A percentile compares a stretch with the other conserved stretches of the same genome.
Evolutionary conservation across 306 rosid species (phyloP).

Genomic region (Rosa persica): DNA sequence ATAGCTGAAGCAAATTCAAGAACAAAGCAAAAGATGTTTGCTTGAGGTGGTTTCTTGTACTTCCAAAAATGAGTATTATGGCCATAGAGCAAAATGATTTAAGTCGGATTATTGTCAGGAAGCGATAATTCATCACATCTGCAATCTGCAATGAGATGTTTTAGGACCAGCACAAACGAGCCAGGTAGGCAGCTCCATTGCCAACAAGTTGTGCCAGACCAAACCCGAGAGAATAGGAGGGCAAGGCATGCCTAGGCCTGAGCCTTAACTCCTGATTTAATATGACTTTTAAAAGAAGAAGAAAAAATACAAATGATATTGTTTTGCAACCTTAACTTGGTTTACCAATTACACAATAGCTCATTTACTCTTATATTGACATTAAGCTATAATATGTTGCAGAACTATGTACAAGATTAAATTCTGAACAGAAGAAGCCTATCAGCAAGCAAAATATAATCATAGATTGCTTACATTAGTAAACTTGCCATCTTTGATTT

Average conservation of each 20-base stretch:
- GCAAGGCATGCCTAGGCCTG: background rate
- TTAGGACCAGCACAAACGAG: background rate
- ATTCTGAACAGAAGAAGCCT: background rate
- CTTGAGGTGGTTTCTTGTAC: background rate
- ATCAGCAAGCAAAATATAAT: background rate
- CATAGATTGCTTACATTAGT: slow-evolving; percentile 52
- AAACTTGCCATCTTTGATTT: slow-evolving; percentile 63
- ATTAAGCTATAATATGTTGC: background rate
- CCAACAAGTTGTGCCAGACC: background rate
- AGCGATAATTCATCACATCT: background rate
- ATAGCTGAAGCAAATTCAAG: background rate
- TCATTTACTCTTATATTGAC: background rate
- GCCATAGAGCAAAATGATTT: background rate
- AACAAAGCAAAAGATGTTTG: background rate
- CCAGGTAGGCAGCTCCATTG: background rate
- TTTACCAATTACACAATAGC: background rate
- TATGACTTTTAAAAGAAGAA: background rate
- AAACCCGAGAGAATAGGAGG: background rate
- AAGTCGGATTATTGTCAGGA: background rate
- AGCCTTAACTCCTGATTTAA: background rate
- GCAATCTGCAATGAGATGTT: background rate
- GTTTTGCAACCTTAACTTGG: background rate
- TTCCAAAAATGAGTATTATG: background rate
- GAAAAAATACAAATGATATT: background rate
- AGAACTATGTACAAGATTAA: background rate